Percentiles rank a stretch among this genome's conserved stretches.
Conservation (phyloP, 768 basidiomycete genomes). For the Termitomyces sp. region DNA sequence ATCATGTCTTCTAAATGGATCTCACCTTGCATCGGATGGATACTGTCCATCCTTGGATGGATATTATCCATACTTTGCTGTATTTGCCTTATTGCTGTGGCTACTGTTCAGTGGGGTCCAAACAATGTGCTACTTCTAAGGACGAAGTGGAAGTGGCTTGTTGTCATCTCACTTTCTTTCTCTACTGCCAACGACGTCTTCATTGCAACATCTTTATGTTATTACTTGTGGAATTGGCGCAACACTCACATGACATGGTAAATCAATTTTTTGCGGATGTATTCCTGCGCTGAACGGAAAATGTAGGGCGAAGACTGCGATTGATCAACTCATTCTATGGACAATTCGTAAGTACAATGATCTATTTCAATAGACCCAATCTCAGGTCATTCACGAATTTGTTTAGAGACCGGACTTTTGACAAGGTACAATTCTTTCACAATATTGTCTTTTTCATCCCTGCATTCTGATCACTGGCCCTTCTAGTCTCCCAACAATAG, state of each 20-base stretch:
- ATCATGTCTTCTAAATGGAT: background rate
- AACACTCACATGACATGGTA: background rate
- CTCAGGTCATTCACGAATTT: background rate
- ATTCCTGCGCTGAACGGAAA: background rate
- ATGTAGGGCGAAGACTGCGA: background rate
- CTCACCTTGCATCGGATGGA: background rate
- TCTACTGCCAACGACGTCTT: background rate
- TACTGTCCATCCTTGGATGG: too few relatives aligned
- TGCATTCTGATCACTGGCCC: background rate
- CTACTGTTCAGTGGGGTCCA: background rate
- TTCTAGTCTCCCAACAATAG: too few relatives aligned
- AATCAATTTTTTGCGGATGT: too few relatives aligned
- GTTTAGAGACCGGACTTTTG: background rate
- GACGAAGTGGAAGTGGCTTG: background rate
- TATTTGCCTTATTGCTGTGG: background rate
- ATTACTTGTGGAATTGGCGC: background rate
- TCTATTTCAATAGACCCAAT: background rate
- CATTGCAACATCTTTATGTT: background rate
- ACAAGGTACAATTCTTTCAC: background rate
- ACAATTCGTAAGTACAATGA: background rate
- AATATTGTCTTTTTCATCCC: too few relatives aligned
- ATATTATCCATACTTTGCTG: too few relatives aligned
- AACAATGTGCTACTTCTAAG: background rate
- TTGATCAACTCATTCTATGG: background rate
- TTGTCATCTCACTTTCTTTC: background rate